Evolutionary conservation across 2,329 filamentous ascomycete genomes (phyloP), one percentile per base, ranked within the genome.

Genomic region (Hysterium pulicare): DNA sequence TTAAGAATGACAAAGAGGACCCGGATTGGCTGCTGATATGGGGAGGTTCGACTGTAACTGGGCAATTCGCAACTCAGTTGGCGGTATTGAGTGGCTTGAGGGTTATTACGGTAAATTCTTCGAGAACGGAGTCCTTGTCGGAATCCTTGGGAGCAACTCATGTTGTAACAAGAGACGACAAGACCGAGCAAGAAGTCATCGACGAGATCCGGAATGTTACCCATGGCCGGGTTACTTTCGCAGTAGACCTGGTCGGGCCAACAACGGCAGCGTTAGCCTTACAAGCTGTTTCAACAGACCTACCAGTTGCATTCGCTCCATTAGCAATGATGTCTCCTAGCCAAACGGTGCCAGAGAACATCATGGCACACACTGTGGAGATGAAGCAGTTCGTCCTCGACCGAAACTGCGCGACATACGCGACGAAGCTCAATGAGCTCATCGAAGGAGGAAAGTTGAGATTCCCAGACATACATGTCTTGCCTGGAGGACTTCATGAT

Each of bases 31-130:
- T 70, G 21, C 47, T 71, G 9, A 58, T 71, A 21, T 71, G 69
- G 70, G 69, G 69, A 24, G 70, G 69, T 17, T 68, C 66, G 11
- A 68, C 68, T 2, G 59, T 68, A 5, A 71, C 69, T 3, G 69
- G 66, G 1, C 67, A 71, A 46, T 71, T 70, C 33, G 59, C 67
- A 6, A 68, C 64, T 9, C 68, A 72, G 47, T 51, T 71, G 20
- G 68, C 69, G 13, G 51, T 42, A 6, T 48, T 57, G 15, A 60
- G 59, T 16, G 61, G 62, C 3, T 40, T 71, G 19, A 56, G 57
- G 32, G 66, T 71, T 15, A 61, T 72, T 19, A 60, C 65, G 3
- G 62, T 70, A 31, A 57, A 50, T 26, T 69, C 66, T 0, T 39
- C 46, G 4, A 57, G 57, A 38, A 69, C 66, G 3, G 52, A 49